Evolutionary conservation across 2,329 filamentous ascomycete species (phyloP), one percentile per base, ranked within the genome.

Genomic region (Fusarium sp.): DNA sequence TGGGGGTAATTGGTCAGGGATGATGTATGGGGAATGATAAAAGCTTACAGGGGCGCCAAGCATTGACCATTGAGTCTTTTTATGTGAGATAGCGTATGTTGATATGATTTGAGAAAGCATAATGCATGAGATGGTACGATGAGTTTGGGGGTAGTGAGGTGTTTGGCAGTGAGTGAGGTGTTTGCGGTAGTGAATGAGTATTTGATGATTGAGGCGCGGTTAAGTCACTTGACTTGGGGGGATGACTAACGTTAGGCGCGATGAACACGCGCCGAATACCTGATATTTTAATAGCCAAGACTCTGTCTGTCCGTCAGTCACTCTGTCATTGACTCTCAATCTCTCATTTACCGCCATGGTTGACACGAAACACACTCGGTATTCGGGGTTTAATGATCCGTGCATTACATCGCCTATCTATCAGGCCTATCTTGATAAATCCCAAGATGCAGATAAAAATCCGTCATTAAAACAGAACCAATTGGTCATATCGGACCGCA

Each of bases 391-490:
- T 30, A 27, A 64, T 23, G 48, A 67, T 67, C 64, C 67, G n/a
- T 67, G 64, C 64, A 55, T 27, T 30, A n/a, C 33, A 50, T 67
- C 52, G 66, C 67, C 66, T 70, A 70, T 70, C 67, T 70, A 55
- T 41, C 46, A 56, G 69, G 59, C 68, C 68, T 68, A 70, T 70
- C 67, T 70, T 67, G 45, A 70, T 59, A 52, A 33, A 38, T n/a
- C 30, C 30, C 35, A 7, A 23, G 27, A 40, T 13, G 9, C 32
- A 61, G 49, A 50, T 63, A 56, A 30, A 55, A 49, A 71, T 71
- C 68, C 68, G 69, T 72, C 64, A 72, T 72, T 69, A 44, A 71
- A 69, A 71, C 35, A 50, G n/a, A 53, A 59, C 10, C 57, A 44
- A 70, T 71, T 71, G 68, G 67, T 71, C 67, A 70, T 42, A 26